Evolutionary conservation across 495 filamentous ascomycete species (phyloP).

Genomic region (Xylaria bambusicola): DNA sequence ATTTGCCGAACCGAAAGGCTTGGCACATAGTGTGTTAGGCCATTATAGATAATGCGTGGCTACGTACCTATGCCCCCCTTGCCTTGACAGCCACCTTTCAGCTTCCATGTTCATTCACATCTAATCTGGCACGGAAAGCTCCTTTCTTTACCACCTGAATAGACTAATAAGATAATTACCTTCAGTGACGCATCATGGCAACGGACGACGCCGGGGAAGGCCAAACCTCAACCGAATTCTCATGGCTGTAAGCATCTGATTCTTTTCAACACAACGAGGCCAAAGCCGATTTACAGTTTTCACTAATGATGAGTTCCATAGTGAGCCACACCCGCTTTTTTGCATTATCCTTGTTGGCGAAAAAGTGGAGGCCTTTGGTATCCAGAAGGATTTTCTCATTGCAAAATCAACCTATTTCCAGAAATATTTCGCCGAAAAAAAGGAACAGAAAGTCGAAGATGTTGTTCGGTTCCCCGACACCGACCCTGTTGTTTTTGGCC

Average conservation of each 20-base stretch:
- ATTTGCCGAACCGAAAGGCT: slow-evolving; percentile 16
- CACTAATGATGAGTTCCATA: slow-evolving; percentile 24
- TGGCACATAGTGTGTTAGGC: slow-evolving; percentile 3
- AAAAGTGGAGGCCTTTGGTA: slow-evolving; percentile 51
- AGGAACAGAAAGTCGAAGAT: slow-evolving; percentile 40
- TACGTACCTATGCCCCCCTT: not conserved
- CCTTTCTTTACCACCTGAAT: too few relatives aligned
- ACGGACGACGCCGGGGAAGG: not conserved
- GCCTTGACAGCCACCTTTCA: not conserved
- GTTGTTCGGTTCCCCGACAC: slow-evolving; percentile 50
- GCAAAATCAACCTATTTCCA: slow-evolving; percentile 51
- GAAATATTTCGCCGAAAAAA: slow-evolving; percentile 38
- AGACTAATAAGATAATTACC: not conserved
- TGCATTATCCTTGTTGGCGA: slow-evolving; percentile 54
- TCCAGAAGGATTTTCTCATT: slow-evolving; percentile 57
- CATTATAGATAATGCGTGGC: not conserved
- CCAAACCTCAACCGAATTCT: slow-evolving; percentile 18
- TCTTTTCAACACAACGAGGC: not conserved
- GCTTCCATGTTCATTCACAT: not conserved
- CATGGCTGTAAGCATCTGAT: slow-evolving; percentile 30
- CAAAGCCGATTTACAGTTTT: not conserved
- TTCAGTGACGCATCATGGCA: slow-evolving; percentile 2
- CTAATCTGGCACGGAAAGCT: not conserved
- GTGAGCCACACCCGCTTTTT: slow-evolving; percentile 55
- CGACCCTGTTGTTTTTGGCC: slow-evolving; percentile 48